These are phyloP conservation scores for Trichoderma endophyticum DNA, from an alignment of 2,329 filamentous ascomycete genomes.

Conservation along the genomic window DNA sequence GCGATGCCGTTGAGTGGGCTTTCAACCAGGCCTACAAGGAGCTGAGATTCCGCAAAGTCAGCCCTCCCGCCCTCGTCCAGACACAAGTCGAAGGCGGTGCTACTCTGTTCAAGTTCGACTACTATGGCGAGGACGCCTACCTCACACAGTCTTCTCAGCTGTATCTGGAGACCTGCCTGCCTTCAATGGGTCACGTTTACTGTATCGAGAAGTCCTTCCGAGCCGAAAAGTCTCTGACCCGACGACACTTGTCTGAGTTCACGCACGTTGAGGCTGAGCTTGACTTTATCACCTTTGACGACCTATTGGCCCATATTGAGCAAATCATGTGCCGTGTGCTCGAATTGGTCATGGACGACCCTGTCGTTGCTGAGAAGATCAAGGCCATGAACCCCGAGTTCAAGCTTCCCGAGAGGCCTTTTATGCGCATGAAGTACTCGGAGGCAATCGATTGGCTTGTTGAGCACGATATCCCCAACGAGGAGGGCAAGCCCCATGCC, in stretches of 20 bases:
- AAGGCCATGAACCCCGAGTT: slow-evolving; percentile 91
- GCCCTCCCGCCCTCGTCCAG: slow-evolving; percentile 86
- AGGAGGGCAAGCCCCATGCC: slow-evolving; percentile 82
- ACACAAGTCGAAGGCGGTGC: slow-evolving; percentile 92
- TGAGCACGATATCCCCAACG: slow-evolving; percentile 87
- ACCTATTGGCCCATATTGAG: slow-evolving; percentile 85
- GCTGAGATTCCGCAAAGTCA: slow-evolving; percentile 74
- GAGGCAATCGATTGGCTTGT: slow-evolving; percentile 94
- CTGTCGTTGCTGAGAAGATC: slow-evolving; percentile 68
- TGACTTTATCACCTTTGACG: slow-evolving; percentile 90
- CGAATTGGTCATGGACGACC: slow-evolving; percentile 70
- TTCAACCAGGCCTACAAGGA: slow-evolving; percentile 80
- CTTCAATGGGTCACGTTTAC: slow-evolving; percentile 90
- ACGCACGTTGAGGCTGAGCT: slow-evolving; percentile 95
- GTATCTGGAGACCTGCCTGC: slow-evolving; percentile 92
- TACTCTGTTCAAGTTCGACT: slow-evolving; percentile 84
- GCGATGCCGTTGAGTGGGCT: slow-evolving; percentile 74
- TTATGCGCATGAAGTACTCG: slow-evolving; percentile 90
- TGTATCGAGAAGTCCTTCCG: slow-evolving; percentile 99
- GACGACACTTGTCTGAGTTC: slow-evolving; percentile 93
- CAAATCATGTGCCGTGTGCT: slow-evolving; percentile 83
- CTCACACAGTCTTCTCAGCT: slow-evolving; percentile 96
- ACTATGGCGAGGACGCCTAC: slow-evolving; percentile 88
- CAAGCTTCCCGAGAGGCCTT: slow-evolving; percentile 75
- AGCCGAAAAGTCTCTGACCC: slow-evolving; percentile 91